Percentiles rank a stretch among this genome's conserved stretches.
phyloP scores from a whole-genome alignment of 306 rosid species.

The Pterocarpus santalinus region DNA sequence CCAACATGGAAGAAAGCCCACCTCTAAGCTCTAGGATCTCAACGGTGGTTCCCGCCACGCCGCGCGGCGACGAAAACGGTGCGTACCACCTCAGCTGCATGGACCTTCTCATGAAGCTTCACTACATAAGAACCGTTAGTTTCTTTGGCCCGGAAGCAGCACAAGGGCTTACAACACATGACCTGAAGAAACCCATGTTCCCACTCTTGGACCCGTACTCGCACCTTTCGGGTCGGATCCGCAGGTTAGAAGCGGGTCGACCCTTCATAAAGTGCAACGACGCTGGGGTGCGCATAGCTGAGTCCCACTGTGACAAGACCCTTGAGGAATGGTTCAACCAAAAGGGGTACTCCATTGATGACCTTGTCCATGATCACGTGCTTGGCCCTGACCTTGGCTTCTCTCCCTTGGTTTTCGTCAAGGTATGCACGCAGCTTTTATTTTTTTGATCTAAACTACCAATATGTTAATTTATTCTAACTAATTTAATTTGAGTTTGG shows the following conservation, averaged over 20 bases:
- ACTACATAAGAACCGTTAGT: slow-evolving; percentile 69
- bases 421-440: slow-evolving; percentile 48
- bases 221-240: slow-evolving; percentile 64
- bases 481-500: no score
- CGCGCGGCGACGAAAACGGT: slow-evolving; percentile 32
- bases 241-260: slow-evolving; percentile 49
- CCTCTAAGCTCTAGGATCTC: slow-evolving; percentile 51
- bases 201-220: slow-evolving; percentile 46
- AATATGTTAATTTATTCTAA: no score
- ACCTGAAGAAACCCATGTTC: slow-evolving; percentile 69
- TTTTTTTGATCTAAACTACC: no score
- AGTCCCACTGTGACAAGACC: slow-evolving; percentile 51
- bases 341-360: slow-evolving; percentile 38
- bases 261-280: slow-evolving; percentile 79
- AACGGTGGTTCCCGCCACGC: slow-evolving; percentile 69
- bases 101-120: slow-evolving; percentile 74
- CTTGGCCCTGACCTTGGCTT: slow-evolving; percentile 78
- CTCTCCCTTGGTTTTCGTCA: slow-evolving; percentile 72
- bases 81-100: slow-evolving; percentile 46
- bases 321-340: slow-evolving; percentile 55
- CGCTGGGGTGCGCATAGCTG: slow-evolving; percentile 71
- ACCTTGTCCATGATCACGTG: slow-evolving; percentile 52
- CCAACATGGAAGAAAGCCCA: slow-evolving; percentile 22
- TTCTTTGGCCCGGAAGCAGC: slow-evolving; percentile 61
- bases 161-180: slow-evolving; percentile 49